Evolutionary conservation across 2,329 filamentous ascomycete species (phyloP), one percentile per base, ranked within the genome.

Genomic region (Penicillium digitatum): DNA sequence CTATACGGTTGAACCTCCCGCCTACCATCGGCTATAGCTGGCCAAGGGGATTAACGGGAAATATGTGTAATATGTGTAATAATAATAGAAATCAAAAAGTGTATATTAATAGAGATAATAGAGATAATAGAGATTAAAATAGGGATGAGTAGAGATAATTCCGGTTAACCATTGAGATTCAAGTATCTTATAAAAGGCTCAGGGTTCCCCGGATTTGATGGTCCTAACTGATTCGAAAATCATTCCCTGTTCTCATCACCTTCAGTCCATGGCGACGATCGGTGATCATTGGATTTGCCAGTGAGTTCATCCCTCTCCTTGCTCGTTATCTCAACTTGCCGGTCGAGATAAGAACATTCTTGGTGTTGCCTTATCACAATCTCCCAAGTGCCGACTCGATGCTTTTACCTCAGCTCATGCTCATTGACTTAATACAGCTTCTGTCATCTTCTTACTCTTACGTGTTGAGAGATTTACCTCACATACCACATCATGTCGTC

Each of bases 401-500:
- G 50, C 40, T 35, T 35, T 48, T 37, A 48, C 42, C 53, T 45
- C 37, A 53, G 43, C 43, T 58, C 44, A 61, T 52, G 43, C 40
- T 54, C 20, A 42, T 53, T 34, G 20, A 42, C 48, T 34, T 32
- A 34, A 34, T 29, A 22, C 52, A 64, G 59, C 48, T 54, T 59
- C 52, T 54, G 57, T 60, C 26, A 51, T 58, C 49, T 58, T 52
- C 20, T 43, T 46, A 39, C 54, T 54, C 45, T 45, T 55, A 52
- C 51, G 31, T 43, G 40, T 57, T 49, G 61, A 63, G 55, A 62
- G 52, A 35, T 48, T 52, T 47, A 38, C 44, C 46, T 55, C 52
- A 59, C 51, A 60, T 53, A 55, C 48, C 16, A 5, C 52, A 60
- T 48, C 58, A 72, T 72, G 69, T 67, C 68, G 31, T 71, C 69